Evolutionary conservation across 2,329 filamentous ascomycete species (phyloP), one percentile per base, ranked within the genome.

Genomic region (Ceratocystis variospora): DNA sequence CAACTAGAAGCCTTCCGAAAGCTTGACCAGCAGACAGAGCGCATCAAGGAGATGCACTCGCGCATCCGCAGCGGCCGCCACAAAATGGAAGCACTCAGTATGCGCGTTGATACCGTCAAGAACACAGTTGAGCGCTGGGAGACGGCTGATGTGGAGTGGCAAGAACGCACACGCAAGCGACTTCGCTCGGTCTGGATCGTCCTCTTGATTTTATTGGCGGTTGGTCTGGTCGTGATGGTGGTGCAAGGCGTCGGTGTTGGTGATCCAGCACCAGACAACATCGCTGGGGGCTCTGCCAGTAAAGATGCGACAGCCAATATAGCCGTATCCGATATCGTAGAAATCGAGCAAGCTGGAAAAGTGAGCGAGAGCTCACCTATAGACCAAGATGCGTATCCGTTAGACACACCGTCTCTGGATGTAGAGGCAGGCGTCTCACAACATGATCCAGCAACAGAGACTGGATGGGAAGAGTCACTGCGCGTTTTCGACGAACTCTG

Each of bases 41-140:
- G 81, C 41, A 86, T 93, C 68, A 76, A 81, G 66, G 76, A 77
- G 17, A 77, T 92, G 28, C 83, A 88, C 72, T 76, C 75, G 33
- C 80, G 88, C 46, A 82, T 93, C 37, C 76, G 80, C 64, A 74
- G 75, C 1, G 85, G 85, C 8, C 82, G 85, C 59, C 76, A 81
- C 61, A 83, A 80, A 70, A 84, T 88, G 45, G 78, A 81, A 63
- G 75, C 76, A 17, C 77, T 91, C 46, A 84, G 84, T 67, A 78
- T 78, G 55, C 79, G 88, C 62, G 82, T 93, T 2, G 84, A 87
- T 63, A 75, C 79, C 15, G 86, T 89, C 12, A 80, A 83, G 62
- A 76, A 80, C 66, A 79, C 83, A 6, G 83, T 92, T 15, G 86
- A 88, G 72, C 77, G 78, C 33, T 89, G 87, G 81, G 86, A 89